Evolutionary conservation across 148 eudicot species (phyloP), one percentile per base, ranked within the genome.

Genomic region (Vaccinium corymbosum): DNA sequence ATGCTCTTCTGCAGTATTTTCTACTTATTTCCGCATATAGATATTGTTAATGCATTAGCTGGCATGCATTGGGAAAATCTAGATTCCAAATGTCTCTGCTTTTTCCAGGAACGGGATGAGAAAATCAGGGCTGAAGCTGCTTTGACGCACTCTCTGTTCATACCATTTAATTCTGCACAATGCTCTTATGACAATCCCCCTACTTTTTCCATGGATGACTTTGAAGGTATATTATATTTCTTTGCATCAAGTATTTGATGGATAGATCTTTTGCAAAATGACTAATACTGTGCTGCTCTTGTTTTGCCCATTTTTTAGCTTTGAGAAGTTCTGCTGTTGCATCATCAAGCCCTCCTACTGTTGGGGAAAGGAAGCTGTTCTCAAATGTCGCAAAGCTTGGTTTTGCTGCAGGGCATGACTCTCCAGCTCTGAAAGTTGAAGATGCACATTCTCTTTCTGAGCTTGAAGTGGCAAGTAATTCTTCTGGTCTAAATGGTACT

Each of bases 401-500:
- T 82, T 97, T 95, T 91, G 99, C 99, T 83, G 95, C 99, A n/a
- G 98, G 86, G 9, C 90, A 90, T 85, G 99, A 93, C 85, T 94
- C 99, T 74, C 98, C 98, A 74, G 87, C 93, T 84, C 83, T 94
- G 89, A 91, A 85, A 84, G 50, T 80, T 76, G 91, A 91, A 61
- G 91, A 91, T 76, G 25, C 85, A 15, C 55, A 87, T 19, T 35
- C 88, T 82, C 78, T 78, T 66, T 80, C 91, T 79, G 79, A 74
- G 62, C 46, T 50, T 27, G 91, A 89, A 81, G 68, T 78, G 20
- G 59, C 93, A 76, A 84, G 90, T 83, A 82, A 87, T 87, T 89
- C 93, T 87, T 85, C 90, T 77, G 74, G 77, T 82, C 35, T 81
- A 80, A 68, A 66, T 82, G 93, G 91, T 92, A 89, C 46, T 64